Evolutionary conservation across 768 basidiomycete genomes (phyloP), one percentile per base, ranked within the genome.

Genomic region (Phylloporus arenicola): DNA sequence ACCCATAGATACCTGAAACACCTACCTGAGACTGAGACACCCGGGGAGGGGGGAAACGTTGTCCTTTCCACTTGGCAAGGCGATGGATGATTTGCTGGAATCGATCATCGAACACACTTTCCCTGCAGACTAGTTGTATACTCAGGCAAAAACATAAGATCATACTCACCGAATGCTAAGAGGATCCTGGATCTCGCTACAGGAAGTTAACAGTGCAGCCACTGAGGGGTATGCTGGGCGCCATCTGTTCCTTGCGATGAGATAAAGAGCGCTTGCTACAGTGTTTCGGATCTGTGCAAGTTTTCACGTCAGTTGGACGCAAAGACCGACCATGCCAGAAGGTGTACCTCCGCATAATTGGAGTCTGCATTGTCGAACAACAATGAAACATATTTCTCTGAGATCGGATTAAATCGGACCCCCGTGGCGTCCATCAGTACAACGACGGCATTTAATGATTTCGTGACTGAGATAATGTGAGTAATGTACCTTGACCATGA

Each of bases 11-110:
- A 6, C 17, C 12, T 24, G 16, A 17, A 30, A 22, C 34, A 64
- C 70, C 37, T 60, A 78, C 84, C 69, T 82, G 79, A 9, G 92
- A 95, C 61, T 92, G 86, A 54, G 79, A 84, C 51, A 89, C 89
- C 50, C 89, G 79, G 1, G 92, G 92, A 47, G 92, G 91, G 24
- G 91, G 81, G 22, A 93, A 78, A 33, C 92, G 81, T 55, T 88
- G 77, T 51, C 78, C 75, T 63, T 83, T 84, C 86, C 83, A 89
- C 51, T 73, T 65, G 1, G 83, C 81, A 41, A 96, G 68, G 33
- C 81, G 73, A 20, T 63, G 65, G 38, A 84, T 64, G 46, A 90
- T 79, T n/a, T 72, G 64, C 31, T 76, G 63, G 41, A 92, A 70
- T 51, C 74, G 80, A 19, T 73, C 69, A 49, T 80, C 71, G 64